A percentile compares a stretch with the other conserved stretches of the same genome.
phyloP scores from a whole-genome alignment of 768 basidiomycete genomes.

The Pulveroboletus sp. region DNA sequence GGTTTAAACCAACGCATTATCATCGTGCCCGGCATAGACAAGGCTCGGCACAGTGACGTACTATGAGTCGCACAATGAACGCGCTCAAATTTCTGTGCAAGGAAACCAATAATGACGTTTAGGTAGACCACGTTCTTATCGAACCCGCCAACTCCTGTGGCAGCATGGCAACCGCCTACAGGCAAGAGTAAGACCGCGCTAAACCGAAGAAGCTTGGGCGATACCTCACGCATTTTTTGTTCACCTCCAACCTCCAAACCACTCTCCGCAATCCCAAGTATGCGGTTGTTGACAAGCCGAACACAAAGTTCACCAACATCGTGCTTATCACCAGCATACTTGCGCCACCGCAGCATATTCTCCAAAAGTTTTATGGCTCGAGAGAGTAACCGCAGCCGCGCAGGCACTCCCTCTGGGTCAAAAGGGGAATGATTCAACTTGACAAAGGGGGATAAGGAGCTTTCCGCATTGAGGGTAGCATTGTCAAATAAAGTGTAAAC shows the following conservation, averaged over 20 bases:
- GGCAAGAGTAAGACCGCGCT: constrained; percentile 2
- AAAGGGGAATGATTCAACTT: constrained; percentile 49
- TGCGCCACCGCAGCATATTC: constrained; percentile 76
- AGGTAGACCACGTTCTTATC: constrained; percentile 17
- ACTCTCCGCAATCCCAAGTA: constrained; percentile 64
- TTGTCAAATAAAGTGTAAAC: constrained; percentile 50
- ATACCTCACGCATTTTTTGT: constrained; percentile 59
- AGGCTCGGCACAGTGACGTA: constrained; percentile 20
- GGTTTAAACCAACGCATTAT: constrained; percentile 34
- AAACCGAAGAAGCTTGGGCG: constrained; percentile 1
- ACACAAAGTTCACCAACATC: constrained; percentile 53
- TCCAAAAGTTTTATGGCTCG: constrained; percentile 68
- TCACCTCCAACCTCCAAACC: constrained; percentile 91
- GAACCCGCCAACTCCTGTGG: constrained; percentile 26
- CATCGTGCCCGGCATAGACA: constrained; percentile 27
- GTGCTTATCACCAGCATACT: constrained; percentile 60
- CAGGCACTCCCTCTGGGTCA: constrained; percentile 71
- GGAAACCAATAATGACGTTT: constrained; percentile 10
- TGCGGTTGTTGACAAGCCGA: constrained; percentile 54
- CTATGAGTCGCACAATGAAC: constrained; percentile 1
- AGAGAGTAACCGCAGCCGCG: constrained; percentile 67
- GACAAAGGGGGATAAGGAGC: constrained; percentile 49
- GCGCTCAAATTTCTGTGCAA: constrained; percentile 1
- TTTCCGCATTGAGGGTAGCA: constrained; percentile 51
- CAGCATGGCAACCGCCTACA: constrained; percentile 22